Evolutionary conservation across 352 stramenopile genomes (phyloP), one percentile per base, ranked within the genome.

Genomic region (Pythium coloratum): DNA sequence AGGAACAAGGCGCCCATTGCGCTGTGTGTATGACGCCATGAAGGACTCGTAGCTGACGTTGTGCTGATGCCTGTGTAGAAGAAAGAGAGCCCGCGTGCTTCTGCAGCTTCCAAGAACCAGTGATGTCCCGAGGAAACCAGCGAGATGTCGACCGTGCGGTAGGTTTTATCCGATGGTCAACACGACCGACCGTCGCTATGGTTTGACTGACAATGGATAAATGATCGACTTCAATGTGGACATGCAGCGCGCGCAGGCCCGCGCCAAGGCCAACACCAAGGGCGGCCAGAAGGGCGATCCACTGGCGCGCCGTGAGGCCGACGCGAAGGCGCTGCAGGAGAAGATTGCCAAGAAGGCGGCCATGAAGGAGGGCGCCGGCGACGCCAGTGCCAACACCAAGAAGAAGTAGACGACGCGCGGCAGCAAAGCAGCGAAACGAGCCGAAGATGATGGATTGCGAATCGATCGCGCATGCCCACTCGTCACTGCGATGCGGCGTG

Each of bases 321-420:
- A 93, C 55, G 84, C 84, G 28, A 92, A 94, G 76, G 86, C 86
- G 18, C 71, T 94, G 26, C 82, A 91, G 70, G 86, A 94, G 66
- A 94, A 94, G 65, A 92, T 94, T 33, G 86, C 84, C 5, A 78
- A 76, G 24, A 94, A 94, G 64, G 82, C 80, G 16, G 82, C 82
- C 1, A 76, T 76, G 73, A 92, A 91, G 67, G 71, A 77, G 2
- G 77, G 81, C 82, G 8, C 82, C 5, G 76, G 24, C 33, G 64
- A 62, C 47, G 54, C 47, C 46, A 62, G 40, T 30, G 49, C 47
- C 34, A 65, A 64, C 49, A 46, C 47, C 36, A 70, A 70, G 64
- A 70, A 70, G 50, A 70, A 70, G 57, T 70, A 64, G 24, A 18
- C 44, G 20, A 24, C 44, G 44, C 44, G 36, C 34, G n/a, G 12